A percentile compares a stretch with the other conserved stretches of the same genome.
Conservation (phyloP, 371 early-diverging fungal genomes). For the Basidiobolus meristosporus region DNA sequence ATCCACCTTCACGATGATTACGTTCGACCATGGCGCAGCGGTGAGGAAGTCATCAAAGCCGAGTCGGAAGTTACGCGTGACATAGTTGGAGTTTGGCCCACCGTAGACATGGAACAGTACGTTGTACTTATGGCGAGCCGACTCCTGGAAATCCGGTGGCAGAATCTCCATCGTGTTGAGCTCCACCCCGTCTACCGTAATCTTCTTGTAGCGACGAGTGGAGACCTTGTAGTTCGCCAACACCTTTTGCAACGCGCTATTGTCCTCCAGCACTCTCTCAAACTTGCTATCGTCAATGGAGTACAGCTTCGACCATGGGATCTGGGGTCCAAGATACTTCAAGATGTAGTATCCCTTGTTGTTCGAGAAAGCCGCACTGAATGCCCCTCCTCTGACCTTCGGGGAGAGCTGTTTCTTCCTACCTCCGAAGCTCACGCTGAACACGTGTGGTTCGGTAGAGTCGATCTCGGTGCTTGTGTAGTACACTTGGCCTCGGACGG, state of each 20-base stretch:
- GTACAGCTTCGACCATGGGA: slow-evolving; percentile 60
- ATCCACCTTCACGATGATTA: slow-evolving; percentile 14
- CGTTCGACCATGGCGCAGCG: slow-evolving; percentile 23
- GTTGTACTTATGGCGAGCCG: slow-evolving; percentile 45
- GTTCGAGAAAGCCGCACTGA: slow-evolving; percentile 51
- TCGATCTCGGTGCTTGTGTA: neutral
- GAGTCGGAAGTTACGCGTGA: slow-evolving; percentile 37
- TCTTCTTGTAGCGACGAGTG: slow-evolving; percentile 20
- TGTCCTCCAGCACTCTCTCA: slow-evolving; percentile 27
- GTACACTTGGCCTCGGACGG: neutral
- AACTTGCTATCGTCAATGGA: slow-evolving; percentile 25
- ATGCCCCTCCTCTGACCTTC: slow-evolving; percentile 32
- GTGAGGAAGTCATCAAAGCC: slow-evolving; percentile 57
- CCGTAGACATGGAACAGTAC: slow-evolving; percentile 72
- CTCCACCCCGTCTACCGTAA: slow-evolving; percentile 36
- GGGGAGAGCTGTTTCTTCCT: slow-evolving; percentile 14
- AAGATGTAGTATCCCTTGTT: slow-evolving; percentile 52
- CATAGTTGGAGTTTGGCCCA: slow-evolving; percentile 82
- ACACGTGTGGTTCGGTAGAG: neutral
- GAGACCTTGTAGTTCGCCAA: slow-evolving; percentile 34
- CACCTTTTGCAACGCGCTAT: slow-evolving; percentile 15
- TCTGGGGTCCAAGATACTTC: slow-evolving; percentile 65
- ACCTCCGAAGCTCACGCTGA: slow-evolving; percentile 21
- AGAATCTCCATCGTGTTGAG: slow-evolving; percentile 64
- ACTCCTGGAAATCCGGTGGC: slow-evolving; percentile 66